Evolutionary conservation across 1,139 yeast species (phyloP).

Genomic region (Torulaspora pretoriensis): DNA sequence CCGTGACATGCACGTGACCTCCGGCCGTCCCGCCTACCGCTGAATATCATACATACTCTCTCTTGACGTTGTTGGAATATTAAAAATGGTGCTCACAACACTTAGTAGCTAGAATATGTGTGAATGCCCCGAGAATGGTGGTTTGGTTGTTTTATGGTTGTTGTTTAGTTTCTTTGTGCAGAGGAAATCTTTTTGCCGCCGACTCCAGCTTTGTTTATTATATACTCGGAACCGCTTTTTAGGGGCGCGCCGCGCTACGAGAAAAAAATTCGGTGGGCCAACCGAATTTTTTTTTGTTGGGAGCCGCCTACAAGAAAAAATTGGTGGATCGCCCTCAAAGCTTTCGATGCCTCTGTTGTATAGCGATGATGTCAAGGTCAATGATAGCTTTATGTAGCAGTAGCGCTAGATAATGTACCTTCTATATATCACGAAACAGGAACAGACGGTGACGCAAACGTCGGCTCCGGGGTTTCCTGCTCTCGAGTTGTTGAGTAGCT

Average conservation of each 20-base stretch:
- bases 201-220: slow-evolving; percentile 8
- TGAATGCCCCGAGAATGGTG: neutral
- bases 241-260: slow-evolving; percentile 5
- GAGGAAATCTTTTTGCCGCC: slow-evolving; percentile 11
- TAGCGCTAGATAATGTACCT: neutral
- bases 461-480: neutral
- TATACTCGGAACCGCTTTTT: slow-evolving; percentile 6
- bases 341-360: no score
- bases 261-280: slow-evolving; percentile 12
- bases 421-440: neutral
- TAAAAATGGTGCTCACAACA: slow-evolving; percentile 2
- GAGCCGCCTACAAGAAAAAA: slow-evolving; percentile 2
- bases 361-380: neutral
- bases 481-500: slow-evolving; percentile 1
- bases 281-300: slow-evolving; percentile 9
- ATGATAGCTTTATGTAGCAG: neutral
- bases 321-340: neutral
- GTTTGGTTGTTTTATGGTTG: slow-evolving; percentile 5
- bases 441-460: slow-evolving; percentile 1
- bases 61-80: slow-evolving; percentile 3
- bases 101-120: neutral
- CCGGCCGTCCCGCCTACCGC: neutral
- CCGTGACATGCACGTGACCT: slow-evolving; percentile 1
- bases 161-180: slow-evolving; percentile 3
- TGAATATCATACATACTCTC: neutral